A percentile compares a stretch with the other conserved stretches of the same genome.
phyloP scores from a whole-genome alignment of 768 basidiomycete species.

The Nevesoporus exiguus region DNA sequence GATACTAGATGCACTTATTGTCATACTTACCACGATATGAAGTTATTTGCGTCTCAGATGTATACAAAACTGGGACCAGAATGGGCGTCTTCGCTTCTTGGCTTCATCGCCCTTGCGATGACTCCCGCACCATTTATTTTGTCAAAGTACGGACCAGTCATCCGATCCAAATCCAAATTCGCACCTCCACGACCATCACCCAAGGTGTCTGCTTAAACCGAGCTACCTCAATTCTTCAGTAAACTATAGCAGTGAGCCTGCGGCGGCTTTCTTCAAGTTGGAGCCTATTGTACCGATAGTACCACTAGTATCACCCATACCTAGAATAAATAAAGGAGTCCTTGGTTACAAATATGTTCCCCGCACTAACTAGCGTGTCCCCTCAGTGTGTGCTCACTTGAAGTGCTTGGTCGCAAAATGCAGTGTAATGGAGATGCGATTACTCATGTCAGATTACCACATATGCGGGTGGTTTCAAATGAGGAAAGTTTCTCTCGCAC shows the following conservation, averaged over 20 bases:
- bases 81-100: slow-evolving; percentile 60
- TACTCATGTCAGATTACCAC: too few relatives aligned
- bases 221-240: not conserved
- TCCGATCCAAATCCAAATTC: slow-evolving; percentile 43
- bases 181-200: slow-evolving; percentile 30
- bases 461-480: not conserved
- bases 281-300: too few relatives aligned
- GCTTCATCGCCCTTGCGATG: slow-evolving; percentile 48
- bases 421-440: too few relatives aligned
- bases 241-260: not conserved
- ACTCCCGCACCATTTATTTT: slow-evolving; percentile 52
- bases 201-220: slow-evolving; percentile 11
- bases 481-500: not conserved
- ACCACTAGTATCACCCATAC: not conserved
- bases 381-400: too few relatives aligned
- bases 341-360: not conserved
- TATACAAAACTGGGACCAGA: slow-evolving; percentile 45
- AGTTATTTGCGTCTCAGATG: slow-evolving; percentile 56
- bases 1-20: not conserved
- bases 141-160: slow-evolving; percentile 40
- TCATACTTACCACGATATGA: slow-evolving; percentile 5
- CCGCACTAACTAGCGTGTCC: too few relatives aligned
- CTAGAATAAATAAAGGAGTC: not conserved
- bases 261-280: not conserved
- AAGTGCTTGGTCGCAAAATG: too few relatives aligned